Evolutionary conservation across 108 stramenopile genomes (phyloP).

Genomic region (Nitzschia putrida): DNA sequence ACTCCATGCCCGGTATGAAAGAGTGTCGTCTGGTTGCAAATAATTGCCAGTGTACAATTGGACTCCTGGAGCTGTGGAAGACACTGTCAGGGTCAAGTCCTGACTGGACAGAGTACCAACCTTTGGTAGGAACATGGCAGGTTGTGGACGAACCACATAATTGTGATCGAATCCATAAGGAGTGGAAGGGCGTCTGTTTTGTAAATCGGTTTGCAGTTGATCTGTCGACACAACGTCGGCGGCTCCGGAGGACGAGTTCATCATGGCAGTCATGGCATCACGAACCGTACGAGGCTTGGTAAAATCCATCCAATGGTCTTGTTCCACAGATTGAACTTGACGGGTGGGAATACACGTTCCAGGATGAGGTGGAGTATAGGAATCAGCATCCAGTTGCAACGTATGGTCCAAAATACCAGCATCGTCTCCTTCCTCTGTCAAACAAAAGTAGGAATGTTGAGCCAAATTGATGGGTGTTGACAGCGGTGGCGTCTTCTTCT

Average conservation of each 20-base stretch:
- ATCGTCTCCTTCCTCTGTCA: slow-evolving; percentile 36
- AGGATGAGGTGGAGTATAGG: slow-evolving; percentile 70
- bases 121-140: slow-evolving; percentile 21
- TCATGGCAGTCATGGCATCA: slow-evolving; percentile 54
- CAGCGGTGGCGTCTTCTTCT: slow-evolving; percentile 34
- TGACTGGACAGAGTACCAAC: slow-evolving; percentile 23
- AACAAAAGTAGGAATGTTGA: slow-evolving; percentile 88
- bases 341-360: slow-evolving; percentile 67
- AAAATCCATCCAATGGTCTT: slow-evolving; percentile 66
- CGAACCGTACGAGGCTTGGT: slow-evolving; percentile 29
- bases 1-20: slow-evolving; percentile 61
- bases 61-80: slow-evolving; percentile 78
- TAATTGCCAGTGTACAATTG: slow-evolving; percentile 89
- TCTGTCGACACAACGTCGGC: not conserved
- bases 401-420: slow-evolving; percentile 67
- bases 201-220: slow-evolving; percentile 27
- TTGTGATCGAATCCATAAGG: slow-evolving; percentile 88
- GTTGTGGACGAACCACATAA: slow-evolving; percentile 54
- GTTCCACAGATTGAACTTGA: slow-evolving; percentile 48
- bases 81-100: slow-evolving; percentile 47
- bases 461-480: slow-evolving; percentile 77
- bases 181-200: slow-evolving; percentile 13
- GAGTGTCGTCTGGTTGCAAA: slow-evolving; percentile 49
- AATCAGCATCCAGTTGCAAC: slow-evolving; percentile 47
- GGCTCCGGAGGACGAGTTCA: slow-evolving; percentile 30